Conservation (phyloP, 1,284 basidiomycete species). For the Thelephora terrestris region DNA sequence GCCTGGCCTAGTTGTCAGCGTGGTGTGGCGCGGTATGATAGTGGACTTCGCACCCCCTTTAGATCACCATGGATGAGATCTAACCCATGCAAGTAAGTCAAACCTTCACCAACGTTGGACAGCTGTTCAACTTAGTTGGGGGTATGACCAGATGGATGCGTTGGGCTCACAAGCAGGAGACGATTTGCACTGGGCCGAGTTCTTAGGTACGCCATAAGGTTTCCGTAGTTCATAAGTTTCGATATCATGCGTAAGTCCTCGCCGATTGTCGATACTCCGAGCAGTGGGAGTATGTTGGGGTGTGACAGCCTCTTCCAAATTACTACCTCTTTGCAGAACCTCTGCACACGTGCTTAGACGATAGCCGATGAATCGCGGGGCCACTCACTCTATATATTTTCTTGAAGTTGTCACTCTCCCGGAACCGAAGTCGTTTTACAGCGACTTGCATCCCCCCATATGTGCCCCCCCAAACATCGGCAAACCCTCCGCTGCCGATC, state of each 20-base stretch:
- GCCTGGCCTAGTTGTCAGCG: not conserved
- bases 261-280: not conserved
- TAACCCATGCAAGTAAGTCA: not conserved
- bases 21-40: too few relatives aligned
- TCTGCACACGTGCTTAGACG: not conserved
- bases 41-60: not conserved
- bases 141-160: not conserved
- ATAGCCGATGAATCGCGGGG: not conserved
- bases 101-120: not conserved
- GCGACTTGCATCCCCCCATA: conserved; percentile 1
- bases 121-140: not conserved
- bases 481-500: conserved; percentile 3
- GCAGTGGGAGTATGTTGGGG: not conserved
- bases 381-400: not conserved
- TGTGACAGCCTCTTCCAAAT: conserved; percentile 1
- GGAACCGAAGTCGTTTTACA: conserved; percentile 2
- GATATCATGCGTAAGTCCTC: conserved; percentile 1
- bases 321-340: not conserved
- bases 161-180: not conserved
- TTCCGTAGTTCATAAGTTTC: conserved; percentile 5
- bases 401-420: not conserved
- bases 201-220: conserved; percentile 1
- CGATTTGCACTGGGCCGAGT: not conserved
- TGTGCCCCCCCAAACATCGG: conserved; percentile 5
- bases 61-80: not conserved